Conservation (phyloP, 352 stramenopile genomes). For the Globisporangium paddicum region DNA sequence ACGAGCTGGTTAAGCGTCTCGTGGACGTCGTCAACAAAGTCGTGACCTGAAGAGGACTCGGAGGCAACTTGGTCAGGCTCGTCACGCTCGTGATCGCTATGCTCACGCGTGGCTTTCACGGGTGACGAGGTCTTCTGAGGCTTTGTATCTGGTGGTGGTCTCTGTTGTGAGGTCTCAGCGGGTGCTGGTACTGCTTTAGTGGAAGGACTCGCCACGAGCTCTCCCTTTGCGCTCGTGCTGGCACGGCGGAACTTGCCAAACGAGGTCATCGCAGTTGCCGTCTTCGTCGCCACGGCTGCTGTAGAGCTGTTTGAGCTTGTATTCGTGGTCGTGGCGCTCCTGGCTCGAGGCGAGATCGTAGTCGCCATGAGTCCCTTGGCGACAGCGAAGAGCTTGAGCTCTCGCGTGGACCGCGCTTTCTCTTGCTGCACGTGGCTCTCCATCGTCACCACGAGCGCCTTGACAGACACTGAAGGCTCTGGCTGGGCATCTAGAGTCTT, state of each 20-base stretch:
- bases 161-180: neutral
- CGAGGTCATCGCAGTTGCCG: conserved; percentile 15
- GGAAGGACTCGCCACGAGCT: neutral
- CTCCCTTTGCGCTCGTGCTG: conserved; percentile 13
- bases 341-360: conserved; percentile 6
- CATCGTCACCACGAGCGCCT: neutral
- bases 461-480: neutral
- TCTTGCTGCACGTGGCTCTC: neutral
- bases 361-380: conserved; percentile 3
- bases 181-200: neutral
- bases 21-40: conserved; percentile 37
- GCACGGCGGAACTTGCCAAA: conserved; percentile 51
- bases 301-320: neutral
- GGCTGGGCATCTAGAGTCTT: neutral
- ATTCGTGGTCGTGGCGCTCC: neutral
- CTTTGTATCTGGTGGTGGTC: neutral
- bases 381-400: conserved; percentile 9
- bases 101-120: neutral
- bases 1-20: conserved; percentile 44
- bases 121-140: neutral
- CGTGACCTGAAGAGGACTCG: neutral
- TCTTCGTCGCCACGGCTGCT: neutral
- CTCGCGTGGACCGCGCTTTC: neutral
- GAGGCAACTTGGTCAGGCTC: neutral
- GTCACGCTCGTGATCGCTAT: neutral